Base-by-base conservation (phyloP, 768 basidiomycete genomes). In the Hypholoma fasciculare region DNA sequence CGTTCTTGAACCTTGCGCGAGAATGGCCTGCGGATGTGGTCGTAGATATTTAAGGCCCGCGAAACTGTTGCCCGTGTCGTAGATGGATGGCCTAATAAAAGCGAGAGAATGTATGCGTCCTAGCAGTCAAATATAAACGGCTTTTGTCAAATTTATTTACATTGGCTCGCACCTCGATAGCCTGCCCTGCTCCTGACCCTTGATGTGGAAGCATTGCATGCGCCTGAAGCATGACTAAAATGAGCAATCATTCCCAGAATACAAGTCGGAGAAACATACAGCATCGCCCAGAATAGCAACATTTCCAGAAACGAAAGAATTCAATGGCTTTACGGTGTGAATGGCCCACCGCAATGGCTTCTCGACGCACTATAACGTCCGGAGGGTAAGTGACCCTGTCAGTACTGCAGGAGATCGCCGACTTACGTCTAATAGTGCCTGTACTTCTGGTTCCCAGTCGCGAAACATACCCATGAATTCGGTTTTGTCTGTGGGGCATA, bases 271-370 rank as follows among this genome's bases (percentile, higher is more conserved):
- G 56, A 13, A 34, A 62, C 65, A 72, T 75, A 72, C 87, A 4
- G 81, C 82, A 68, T 83, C 82, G 13, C 82, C 82, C 43, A 82
- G 59, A 52, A 83, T 67, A 6, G 72, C 77, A 17, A 75, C 85
- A 9, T 79, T 71, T 16, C 82, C 84, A n/a, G 75, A 76, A 2
- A 80, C 77, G 53, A 78, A 82, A 7, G 82, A 74, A 0, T 73
- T 72, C 19, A 90, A 68, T 6, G 85, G 80, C 52, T 74, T 76
- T 2, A 84, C 72, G 4, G 76, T 79, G 64, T 89, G 84, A 30
- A 91, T 79, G 0, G 85, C 86, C 89, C 89, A 90, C 38, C 82
- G 72, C 20, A 77, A 70, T 1, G 82, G 76, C 47, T 72, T 76
- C 3, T 82, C 79, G 19, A 82, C 74, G 61, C 83, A 83, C 87